A percentile compares a stretch with the other conserved stretches of the same genome.
phyloP scores from a whole-genome alignment of 1,139 yeast genomes.

The Starmera stellimalicola region DNA sequence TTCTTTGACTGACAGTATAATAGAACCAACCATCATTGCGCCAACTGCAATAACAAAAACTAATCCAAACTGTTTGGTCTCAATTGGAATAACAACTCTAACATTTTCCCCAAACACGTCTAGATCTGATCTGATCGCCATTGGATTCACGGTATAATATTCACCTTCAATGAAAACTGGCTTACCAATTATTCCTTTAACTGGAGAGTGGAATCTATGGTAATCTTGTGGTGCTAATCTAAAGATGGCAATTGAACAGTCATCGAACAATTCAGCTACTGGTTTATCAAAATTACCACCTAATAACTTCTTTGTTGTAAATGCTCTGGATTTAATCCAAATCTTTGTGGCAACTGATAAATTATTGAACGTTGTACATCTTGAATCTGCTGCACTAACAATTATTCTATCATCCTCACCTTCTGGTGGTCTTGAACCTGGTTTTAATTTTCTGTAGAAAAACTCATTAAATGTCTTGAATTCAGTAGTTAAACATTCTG shows the following conservation, averaged over 20 bases:
- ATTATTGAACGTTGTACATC: slow-evolving; percentile 63
- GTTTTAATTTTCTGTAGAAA: slow-evolving; percentile 70
- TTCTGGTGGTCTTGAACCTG: slow-evolving; percentile 64
- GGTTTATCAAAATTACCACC: slow-evolving; percentile 27
- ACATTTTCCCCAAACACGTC: slow-evolving; percentile 94
- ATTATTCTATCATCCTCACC: slow-evolving; percentile 38
- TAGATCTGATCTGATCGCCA: slow-evolving; percentile 82
- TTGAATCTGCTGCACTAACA: slow-evolving; percentile 83
- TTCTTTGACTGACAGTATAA: slow-evolving; percentile 55
- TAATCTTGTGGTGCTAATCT: slow-evolving; percentile 96
- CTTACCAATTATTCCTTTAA: slow-evolving; percentile 59
- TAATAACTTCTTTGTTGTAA: slow-evolving; percentile 57
- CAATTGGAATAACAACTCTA: slow-evolving; percentile 66
- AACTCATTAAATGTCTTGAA: slow-evolving; percentile 80
- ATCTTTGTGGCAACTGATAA: slow-evolving; percentile 59
- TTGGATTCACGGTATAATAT: slow-evolving; percentile 93
- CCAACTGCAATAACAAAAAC: slow-evolving; percentile 81
- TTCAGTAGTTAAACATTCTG: slow-evolving; percentile 50
- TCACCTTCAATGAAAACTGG: slow-evolving; percentile 74
- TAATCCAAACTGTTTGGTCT: slow-evolving; percentile 64
- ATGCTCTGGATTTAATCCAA: slow-evolving; percentile 87
- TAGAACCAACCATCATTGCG: slow-evolving; percentile 98
- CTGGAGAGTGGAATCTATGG: slow-evolving; percentile 88
- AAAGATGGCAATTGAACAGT: slow-evolving; percentile 67
- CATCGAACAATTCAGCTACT: slow-evolving; percentile 33